Evolutionary conservation across 2,329 filamentous ascomycete species (phyloP), one percentile per base, ranked within the genome.

Genomic region (Allantophomopsis cytisporea): DNA sequence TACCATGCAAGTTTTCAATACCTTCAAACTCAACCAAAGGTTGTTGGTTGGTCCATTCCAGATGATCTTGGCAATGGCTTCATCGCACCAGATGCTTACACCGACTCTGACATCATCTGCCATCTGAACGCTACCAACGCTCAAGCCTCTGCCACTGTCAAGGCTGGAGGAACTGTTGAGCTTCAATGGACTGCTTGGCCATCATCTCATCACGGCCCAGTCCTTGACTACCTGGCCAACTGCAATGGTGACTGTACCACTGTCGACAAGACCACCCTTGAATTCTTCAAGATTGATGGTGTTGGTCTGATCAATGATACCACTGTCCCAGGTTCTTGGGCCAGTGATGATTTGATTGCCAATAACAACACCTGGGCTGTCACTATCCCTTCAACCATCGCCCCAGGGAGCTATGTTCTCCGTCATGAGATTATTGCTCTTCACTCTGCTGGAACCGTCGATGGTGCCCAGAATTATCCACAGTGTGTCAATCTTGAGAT

Each of bases 291-390:
- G 52, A 62, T 67, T 38, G 60, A 62, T 42, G 52, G 58, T 31
- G 56, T 52, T 8, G 54, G 54, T 2, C 47, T 53, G 15, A 54
- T 62, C 36, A 55, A 60, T 5, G 23, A 28, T 28, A 28, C 23
- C 23, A 28, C 23, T 8, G 23, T 28, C 10, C 23, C 23, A 28
- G 60, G 60, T 11, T 61, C 44, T 7, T 68, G 64, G 65, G 58
- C 59, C 1, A 56, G 59, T 4, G 61, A 66, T 42, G 51, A 66
- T 2, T 52, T 76, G 43, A 72, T 73, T 47, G 53, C 58, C 39
- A 64, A 65, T 50, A 72, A 73, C 57, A 69, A 68, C 54, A 66
- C 59, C 47, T 71, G 66, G 63, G 60, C 60, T 23, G 55, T 66
- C 16, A 61, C 56, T 4, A 59, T 71, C 34, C 68, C 68, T 11